These are phyloP conservation scores for Trichoderma sp. DNA, from an alignment of 2,329 filamentous ascomycete species.

Conservation along the genomic window DNA sequence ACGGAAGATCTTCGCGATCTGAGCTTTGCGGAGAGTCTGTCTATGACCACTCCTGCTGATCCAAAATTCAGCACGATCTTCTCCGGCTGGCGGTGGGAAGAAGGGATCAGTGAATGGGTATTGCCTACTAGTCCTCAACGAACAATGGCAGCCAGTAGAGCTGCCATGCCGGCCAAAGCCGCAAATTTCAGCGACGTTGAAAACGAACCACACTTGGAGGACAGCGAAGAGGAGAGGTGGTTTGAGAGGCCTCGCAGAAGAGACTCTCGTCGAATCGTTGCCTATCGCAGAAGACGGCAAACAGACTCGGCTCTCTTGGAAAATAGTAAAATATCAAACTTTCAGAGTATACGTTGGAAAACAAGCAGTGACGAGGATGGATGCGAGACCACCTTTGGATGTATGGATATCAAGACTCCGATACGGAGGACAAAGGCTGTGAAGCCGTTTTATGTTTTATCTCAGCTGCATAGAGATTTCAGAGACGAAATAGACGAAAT, in stretches of 20 bases:
- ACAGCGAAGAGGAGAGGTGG: background rate
- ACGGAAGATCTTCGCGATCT: conserved; percentile 57
- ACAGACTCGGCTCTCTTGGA: background rate
- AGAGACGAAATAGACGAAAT: conserved; percentile 19
- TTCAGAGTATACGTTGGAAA: background rate
- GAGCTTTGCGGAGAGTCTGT: conserved; percentile 53
- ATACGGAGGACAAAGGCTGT: background rate
- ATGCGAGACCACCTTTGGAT: background rate
- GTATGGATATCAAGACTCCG: background rate
- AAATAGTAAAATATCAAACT: background rate
- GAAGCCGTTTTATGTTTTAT: conserved; percentile 7
- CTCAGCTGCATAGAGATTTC: conserved; percentile 5
- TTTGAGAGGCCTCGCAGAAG: background rate
- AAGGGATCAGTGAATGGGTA: conserved; percentile 46
- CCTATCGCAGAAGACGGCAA: background rate
- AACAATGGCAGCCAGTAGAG: background rate
- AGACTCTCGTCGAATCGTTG: background rate
- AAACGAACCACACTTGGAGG: background rate
- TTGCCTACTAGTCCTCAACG: conserved; percentile 28
- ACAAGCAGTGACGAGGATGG: background rate
- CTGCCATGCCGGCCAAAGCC: background rate
- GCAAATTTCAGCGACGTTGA: background rate
- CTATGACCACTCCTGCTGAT: conserved; percentile 20
- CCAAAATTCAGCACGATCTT: conserved; percentile 33
- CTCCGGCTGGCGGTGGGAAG: conserved; percentile 45